Evolutionary conservation across 164 flowering plant species (phyloP).

Genomic region (Liriodendron chinense): DNA sequence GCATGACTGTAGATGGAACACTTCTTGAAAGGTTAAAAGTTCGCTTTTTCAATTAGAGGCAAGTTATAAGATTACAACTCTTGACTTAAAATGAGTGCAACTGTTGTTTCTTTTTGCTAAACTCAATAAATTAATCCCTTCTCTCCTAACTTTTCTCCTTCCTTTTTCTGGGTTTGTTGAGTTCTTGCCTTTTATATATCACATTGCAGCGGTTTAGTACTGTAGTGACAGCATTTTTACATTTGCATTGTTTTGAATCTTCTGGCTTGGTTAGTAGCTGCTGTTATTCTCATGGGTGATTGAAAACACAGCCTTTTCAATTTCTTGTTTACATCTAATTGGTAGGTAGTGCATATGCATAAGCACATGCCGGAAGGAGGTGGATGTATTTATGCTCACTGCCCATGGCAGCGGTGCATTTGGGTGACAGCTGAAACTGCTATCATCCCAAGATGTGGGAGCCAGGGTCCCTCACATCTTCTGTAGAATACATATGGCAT

Average conservation of each 20-base stretch:
- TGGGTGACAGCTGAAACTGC: too few species aligned
- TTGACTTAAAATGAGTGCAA: not conserved
- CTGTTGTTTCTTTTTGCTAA: not conserved
- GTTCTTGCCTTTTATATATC: too few species aligned
- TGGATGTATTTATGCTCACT: not conserved
- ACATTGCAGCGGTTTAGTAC: not conserved
- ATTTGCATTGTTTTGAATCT: too few species aligned
- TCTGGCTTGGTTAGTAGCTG: not conserved
- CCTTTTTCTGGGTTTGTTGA: too few species aligned
- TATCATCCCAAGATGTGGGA: too few species aligned
- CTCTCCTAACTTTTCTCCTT: not conserved
- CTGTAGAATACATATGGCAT: too few species aligned
- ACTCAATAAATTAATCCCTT: not conserved
- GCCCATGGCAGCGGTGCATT: not conserved
- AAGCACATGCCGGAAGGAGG: not conserved
- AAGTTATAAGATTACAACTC: not conserved
- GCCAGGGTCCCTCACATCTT: too few species aligned
- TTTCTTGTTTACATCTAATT: too few species aligned
- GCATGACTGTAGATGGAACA: not conserved
- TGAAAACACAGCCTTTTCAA: not conserved
- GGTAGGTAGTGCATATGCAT: not conserved
- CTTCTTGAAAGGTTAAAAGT: not conserved
- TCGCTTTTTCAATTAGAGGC: not conserved
- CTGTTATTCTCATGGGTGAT: too few species aligned
- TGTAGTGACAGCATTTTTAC: not conserved